Conservation (phyloP, 169 alveolate species). For the Eimeria brunetti region DNA sequence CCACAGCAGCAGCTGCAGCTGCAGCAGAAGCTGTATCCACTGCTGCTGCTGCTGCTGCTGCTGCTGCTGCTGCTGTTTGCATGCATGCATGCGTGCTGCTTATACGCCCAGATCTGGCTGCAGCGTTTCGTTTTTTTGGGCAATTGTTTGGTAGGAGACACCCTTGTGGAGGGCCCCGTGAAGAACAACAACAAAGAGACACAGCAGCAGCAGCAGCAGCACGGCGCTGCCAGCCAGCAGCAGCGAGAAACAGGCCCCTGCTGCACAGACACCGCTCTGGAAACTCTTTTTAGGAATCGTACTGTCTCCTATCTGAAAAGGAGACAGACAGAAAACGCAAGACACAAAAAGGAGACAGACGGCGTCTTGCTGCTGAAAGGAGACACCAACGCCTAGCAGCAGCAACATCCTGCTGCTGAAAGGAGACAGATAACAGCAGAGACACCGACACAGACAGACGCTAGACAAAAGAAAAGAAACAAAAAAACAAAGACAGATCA, state of each 20-base stretch:
- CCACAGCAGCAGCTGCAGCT: neutral
- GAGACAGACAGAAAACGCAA: neutral
- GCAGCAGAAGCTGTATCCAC: neutral
- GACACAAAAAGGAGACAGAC: neutral
- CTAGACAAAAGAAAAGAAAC: neutral
- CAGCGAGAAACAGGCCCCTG: neutral
- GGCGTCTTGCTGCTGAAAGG: too few relatives aligned
- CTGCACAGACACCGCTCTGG: slow-evolving; percentile 13
- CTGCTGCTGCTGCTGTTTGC: neutral
- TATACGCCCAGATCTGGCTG: slow-evolving; percentile 28
- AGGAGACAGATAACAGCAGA: too few relatives aligned
- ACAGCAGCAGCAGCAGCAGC: neutral
- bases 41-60: slow-evolving; percentile 4
- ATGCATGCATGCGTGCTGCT: neutral
- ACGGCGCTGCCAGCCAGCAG: slow-evolving; percentile 68
- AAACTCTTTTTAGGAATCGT: slow-evolving; percentile 7
- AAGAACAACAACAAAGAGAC: neutral
- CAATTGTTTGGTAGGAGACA: slow-evolving; percentile 54
- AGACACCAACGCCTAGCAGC: too few relatives aligned
- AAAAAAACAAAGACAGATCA: neutral
- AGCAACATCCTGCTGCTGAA: too few relatives aligned
- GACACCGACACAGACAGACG: too few relatives aligned
- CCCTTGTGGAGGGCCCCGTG: slow-evolving; percentile 65
- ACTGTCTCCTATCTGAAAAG: slow-evolving; percentile 29
- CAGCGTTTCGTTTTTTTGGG: neutral